These are phyloP conservation scores for Plasmodium relictum DNA, from an alignment of 169 alveolate species.

Conservation along the genomic window DNA sequence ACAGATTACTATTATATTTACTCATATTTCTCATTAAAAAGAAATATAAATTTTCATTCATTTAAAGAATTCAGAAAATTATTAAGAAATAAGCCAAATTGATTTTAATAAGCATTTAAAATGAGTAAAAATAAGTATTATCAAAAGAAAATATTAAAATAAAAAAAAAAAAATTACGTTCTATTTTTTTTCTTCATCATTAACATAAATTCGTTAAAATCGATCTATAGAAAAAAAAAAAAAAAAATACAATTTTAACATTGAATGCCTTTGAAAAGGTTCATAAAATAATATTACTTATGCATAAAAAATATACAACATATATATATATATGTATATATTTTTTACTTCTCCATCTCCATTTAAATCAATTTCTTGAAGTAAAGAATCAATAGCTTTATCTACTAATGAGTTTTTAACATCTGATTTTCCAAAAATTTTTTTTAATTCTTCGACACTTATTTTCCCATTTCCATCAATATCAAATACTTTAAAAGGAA, in stretches of 20 bases:
- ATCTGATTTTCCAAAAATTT: constrained; percentile 35
- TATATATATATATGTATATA: neutral
- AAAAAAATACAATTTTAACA: neutral
- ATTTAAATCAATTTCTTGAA: neutral
- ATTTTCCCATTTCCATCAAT: constrained; percentile 93
- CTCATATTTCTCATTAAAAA: too few species aligned
- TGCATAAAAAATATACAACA: neutral
- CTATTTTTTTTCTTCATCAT: constrained; percentile 1
- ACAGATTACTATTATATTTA: too few species aligned
- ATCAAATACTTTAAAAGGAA: constrained; percentile 94
- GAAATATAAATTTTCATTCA: too few species aligned
- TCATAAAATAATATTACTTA: too few species aligned
- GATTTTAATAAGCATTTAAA: too few species aligned
- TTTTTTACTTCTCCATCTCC: constrained; percentile 7
- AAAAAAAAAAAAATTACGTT: too few species aligned
- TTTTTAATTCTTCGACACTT: constrained; percentile 86
- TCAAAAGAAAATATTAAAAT: too few species aligned
- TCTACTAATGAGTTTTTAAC: neutral
- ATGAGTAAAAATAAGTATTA: too few species aligned
- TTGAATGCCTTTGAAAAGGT: too few species aligned
- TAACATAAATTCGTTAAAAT: constrained; percentile 2
- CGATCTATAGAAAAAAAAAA: constrained; percentile 2
- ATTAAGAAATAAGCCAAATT: too few species aligned
- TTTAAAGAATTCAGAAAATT: too few species aligned
- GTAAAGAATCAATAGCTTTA: neutral